Base-by-base conservation (phyloP, 441 rosid genomes). In the Pelargonium australe region DNA sequence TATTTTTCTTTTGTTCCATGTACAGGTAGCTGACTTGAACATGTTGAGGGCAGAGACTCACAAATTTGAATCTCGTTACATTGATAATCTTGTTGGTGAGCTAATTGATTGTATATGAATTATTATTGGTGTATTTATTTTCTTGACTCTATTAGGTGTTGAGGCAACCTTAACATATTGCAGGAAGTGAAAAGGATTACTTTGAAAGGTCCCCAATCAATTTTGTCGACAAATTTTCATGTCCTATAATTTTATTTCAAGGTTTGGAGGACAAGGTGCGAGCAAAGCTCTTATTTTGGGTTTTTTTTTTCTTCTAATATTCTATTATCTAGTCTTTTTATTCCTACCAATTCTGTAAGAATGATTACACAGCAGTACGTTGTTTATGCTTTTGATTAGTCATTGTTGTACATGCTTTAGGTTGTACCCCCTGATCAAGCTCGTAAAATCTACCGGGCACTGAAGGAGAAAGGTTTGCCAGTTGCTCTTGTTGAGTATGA, bases 401-500 rank as follows among this genome's bases (percentile, higher is more conserved):
- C 14, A 53, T 53, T 14, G 19, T 7, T 70, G 20, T 23, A 37
- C 11, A 0, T 66, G 45, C 65, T 79, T 73, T 85, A 94, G 97
- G 87, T 91, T 77, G 97, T 88, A 63, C 82, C 84, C 9, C 97
- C 91, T 0, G 92, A 84, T 62, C 99, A 91, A 81, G 92, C 92
- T 74, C 87, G 94, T 76, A 85, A 76, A 79, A 87, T 91, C 65
- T 86, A 87, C 85, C 45, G 31, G 53, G 96, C 96, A 19, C 40
- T 91, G 79, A 94, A 90, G 83, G 82, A 81, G 58, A 94, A 94
- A 72, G 90, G 96, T 72, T 74, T 88, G 68, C 94, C 96, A 10
- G 97, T 91, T 80, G 99, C 96, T 44, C 93, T 85, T 20, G 92
- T 95, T 67, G 96, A 90, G 80, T 91, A 91, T 19, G 92, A 94